These are phyloP conservation scores for Tieghemostelium lacteum DNA, from an alignment of 78 protist genomes.

Conservation along the genomic window DNA sequence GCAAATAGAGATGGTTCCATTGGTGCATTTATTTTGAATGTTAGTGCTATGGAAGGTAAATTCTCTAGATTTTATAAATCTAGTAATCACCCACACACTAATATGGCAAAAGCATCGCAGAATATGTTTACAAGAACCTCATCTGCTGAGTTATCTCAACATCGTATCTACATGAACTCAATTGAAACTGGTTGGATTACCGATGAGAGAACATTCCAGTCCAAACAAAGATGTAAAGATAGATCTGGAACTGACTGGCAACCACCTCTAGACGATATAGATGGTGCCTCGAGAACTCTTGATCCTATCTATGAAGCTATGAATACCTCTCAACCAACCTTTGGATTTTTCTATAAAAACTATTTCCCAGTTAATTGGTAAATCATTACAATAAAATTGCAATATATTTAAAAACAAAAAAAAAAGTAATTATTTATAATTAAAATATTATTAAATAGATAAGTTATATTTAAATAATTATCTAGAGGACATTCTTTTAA, in stretches of 20 bases:
- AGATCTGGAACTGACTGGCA: conserved; percentile 7
- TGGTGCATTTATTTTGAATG: conserved; percentile 90
- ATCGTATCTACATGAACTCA: conserved; percentile 87
- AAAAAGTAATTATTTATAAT: too few relatives aligned
- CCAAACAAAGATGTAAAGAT: neutral
- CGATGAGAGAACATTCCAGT: conserved; percentile 40
- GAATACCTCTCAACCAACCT: neutral
- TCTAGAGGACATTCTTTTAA: too few relatives aligned
- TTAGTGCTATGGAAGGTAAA: conserved; percentile 95
- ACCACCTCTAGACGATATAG: conserved; percentile 95
- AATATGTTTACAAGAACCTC: conserved; percentile 97
- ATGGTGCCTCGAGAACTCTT: conserved; percentile 94
- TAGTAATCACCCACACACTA: conserved; percentile 96
- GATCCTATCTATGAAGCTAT: conserved; percentile 88
- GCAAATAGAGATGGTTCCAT: neutral
- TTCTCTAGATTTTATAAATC: conserved; percentile 77
- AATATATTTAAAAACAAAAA: neutral
- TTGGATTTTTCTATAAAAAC: conserved; percentile 38
- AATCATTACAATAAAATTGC: neutral
- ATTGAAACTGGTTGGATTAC: conserved; percentile 90
- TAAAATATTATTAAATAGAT: too few relatives aligned
- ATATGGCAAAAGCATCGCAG: conserved; percentile 96
- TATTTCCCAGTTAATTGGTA: conserved; percentile 10
- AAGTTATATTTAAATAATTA: too few relatives aligned
- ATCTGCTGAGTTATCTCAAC: conserved; percentile 74